Conservation (phyloP, 176 grass and related monocot genomes). For the Bolboschoenus planiculmis region DNA sequence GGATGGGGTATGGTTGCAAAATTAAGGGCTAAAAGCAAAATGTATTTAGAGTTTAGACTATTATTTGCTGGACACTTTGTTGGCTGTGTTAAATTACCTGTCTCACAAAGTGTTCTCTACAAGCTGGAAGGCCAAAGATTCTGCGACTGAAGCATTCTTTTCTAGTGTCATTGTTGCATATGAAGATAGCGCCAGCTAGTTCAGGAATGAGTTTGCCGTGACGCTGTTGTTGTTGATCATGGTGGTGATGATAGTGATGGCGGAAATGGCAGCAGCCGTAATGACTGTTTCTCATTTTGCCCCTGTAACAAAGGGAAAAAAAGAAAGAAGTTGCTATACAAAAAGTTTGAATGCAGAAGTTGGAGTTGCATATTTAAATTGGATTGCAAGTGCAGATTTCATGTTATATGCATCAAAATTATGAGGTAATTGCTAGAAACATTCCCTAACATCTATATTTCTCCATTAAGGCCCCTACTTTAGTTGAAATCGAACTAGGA, state of each 20-base stretch:
- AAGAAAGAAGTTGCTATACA: not conserved
- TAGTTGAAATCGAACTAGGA: not conserved
- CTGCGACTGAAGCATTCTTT: conserved; percentile 26
- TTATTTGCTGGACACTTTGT: not conserved
- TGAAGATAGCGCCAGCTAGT: conserved; percentile 56
- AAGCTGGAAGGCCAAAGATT: conserved; percentile 31
- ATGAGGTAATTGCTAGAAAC: no score
- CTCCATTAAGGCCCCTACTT: not conserved
- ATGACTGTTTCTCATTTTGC: conserved; percentile 22
- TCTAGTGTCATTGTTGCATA: conserved; percentile 48
- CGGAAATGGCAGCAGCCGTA: not conserved
- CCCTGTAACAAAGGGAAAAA: not conserved
- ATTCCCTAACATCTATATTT: not conserved
- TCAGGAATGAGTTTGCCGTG: not conserved
- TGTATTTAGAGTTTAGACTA: not conserved
- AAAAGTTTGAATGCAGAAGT: not conserved
- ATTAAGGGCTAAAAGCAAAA: not conserved
- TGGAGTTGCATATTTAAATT: not conserved
- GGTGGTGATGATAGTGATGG: not conserved
- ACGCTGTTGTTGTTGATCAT: not conserved
- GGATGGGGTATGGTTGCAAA: not conserved
- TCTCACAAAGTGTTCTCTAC: conserved; percentile 33
- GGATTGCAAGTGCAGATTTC: not conserved
- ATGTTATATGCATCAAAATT: not conserved
- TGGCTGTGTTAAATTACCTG: not conserved